Evolutionary conservation across 306 rosid species (phyloP).

Genomic region (Cucurbita argyrosperma): DNA sequence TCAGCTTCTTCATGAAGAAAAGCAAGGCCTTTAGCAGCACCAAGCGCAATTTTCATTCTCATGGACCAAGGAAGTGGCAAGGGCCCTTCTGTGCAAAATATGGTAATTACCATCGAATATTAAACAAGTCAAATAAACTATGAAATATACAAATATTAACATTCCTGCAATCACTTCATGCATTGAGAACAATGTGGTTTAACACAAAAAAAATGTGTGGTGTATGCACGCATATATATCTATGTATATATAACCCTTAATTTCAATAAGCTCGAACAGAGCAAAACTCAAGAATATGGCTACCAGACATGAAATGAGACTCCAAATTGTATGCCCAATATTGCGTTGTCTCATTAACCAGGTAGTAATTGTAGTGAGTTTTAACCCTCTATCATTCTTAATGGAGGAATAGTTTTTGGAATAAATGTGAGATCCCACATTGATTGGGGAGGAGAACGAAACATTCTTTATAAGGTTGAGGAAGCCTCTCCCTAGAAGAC

Average conservation of each 20-base stretch:
- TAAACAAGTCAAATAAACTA: constrained; percentile 8
- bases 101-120: constrained; percentile 24
- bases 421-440: neutral
- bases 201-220: neutral
- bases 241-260: neutral
- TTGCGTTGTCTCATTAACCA: neutral
- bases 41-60: constrained; percentile 86
- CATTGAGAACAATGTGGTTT: neutral
- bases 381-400: neutral
- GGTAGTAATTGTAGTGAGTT: neutral
- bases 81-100: constrained; percentile 55
- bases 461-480: no score
- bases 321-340: neutral
- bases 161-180: neutral
- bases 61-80: constrained; percentile 99
- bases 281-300: neutral
- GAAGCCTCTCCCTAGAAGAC: no score
- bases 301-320: neutral
- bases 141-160: neutral
- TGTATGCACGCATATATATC: neutral
- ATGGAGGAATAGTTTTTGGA: neutral
- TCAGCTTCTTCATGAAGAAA: constrained; percentile 89
- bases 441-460: no score
- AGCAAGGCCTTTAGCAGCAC: constrained; percentile 94
- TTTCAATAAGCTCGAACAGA: neutral